These are phyloP conservation scores for Cystobasidium sp. DNA, from an alignment of 1,284 basidiomycete species.

Conservation along the genomic window DNA sequence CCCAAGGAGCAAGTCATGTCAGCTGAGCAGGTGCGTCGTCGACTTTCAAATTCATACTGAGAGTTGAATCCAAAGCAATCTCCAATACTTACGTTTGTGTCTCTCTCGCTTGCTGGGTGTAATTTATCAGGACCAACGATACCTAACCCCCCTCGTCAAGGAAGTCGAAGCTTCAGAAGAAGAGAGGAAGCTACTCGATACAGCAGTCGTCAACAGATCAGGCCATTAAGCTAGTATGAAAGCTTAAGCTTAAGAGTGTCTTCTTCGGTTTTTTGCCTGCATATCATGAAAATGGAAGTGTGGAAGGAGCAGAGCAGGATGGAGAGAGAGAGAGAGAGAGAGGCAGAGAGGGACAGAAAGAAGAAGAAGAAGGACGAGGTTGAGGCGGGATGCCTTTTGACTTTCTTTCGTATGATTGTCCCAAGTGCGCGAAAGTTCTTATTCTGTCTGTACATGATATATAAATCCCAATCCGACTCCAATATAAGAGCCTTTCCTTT, in stretches of 20 bases:
- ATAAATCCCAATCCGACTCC: background rate
- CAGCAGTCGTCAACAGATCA: conserved; percentile 50
- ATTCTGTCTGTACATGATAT: conserved; percentile 10
- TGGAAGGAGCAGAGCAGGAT: too few relatives aligned
- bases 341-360: too few relatives aligned
- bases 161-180: conserved; percentile 75
- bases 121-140: conserved; percentile 76
- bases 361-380: too few relatives aligned
- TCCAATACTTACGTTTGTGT: too few relatives aligned
- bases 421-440: too few relatives aligned
- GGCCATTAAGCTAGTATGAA: conserved; percentile 3
- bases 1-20: conserved; percentile 85
- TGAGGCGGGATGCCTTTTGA: too few relatives aligned
- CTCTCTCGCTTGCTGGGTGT: conserved; percentile 21
- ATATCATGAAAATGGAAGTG: too few relatives aligned
- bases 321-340: too few relatives aligned
- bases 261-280: conserved; percentile 13
- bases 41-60: too few relatives aligned
- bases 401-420: too few relatives aligned
- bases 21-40: conserved; percentile 73
- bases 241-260: background rate
- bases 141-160: conserved; percentile 80
- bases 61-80: too few relatives aligned
- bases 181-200: conserved; percentile 87
- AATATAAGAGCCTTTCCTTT: background rate